Percentiles rank a stretch among this genome's conserved stretches.
phyloP scores from a whole-genome alignment of 805 yeast species.

The Ogataea henricii region DNA sequence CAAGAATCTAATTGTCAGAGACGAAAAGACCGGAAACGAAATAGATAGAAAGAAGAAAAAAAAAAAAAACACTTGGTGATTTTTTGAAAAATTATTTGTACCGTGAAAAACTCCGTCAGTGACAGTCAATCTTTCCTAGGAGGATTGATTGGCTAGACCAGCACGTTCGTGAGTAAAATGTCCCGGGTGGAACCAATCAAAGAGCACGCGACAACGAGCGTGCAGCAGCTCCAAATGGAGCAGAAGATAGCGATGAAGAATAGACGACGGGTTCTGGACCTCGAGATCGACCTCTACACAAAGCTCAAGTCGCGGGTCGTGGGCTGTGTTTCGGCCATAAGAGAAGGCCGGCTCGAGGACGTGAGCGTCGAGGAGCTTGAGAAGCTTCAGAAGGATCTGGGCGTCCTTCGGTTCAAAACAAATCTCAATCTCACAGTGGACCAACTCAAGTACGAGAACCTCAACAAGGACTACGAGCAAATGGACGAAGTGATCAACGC shows the following conservation, averaged over 20 bases:
- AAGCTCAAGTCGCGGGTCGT: conserved; percentile 25
- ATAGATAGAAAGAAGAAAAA: background rate
- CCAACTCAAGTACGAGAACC: conserved; percentile 16
- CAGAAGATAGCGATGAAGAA: conserved; percentile 29
- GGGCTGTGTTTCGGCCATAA: conserved; percentile 16
- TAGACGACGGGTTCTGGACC: conserved; percentile 33
- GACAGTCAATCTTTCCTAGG: too few species aligned
- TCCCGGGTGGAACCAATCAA: background rate
- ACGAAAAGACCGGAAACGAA: background rate
- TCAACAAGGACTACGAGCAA: conserved; percentile 16
- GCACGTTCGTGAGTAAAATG: too few species aligned
- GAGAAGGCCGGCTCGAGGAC: conserved; percentile 18
- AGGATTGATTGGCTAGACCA: too few species aligned
- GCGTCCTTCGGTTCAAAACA: conserved; percentile 20
- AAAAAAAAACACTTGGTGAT: background rate
- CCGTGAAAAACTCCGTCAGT: background rate
- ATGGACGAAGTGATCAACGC: conserved; percentile 25
- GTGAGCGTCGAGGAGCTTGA: conserved; percentile 19
- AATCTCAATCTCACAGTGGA: conserved; percentile 25
- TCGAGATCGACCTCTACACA: conserved; percentile 31
- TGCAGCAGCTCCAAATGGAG: conserved; percentile 10
- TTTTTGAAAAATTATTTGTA: background rate
- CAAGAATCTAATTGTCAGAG: background rate
- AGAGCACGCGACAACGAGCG: background rate
- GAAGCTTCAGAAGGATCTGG: conserved; percentile 22